phyloP scores from a whole-genome alignment of 768 basidiomycete genomes.

The Serendipita sp. region DNA sequence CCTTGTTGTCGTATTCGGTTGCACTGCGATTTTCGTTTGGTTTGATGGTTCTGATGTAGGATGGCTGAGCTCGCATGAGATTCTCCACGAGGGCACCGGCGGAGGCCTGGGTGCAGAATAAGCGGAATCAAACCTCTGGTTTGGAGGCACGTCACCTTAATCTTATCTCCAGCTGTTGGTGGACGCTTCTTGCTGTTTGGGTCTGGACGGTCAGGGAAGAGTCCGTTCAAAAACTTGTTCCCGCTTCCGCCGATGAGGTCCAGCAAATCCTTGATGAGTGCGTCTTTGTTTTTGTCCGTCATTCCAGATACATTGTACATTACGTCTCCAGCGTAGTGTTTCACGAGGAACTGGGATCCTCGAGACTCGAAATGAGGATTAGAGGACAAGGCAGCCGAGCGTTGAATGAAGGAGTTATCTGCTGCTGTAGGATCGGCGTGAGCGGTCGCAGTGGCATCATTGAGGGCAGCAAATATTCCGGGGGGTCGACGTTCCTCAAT shows the following conservation, averaged over 20 bases:
- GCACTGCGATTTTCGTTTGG: slow-evolving; percentile 92
- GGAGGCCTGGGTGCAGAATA: slow-evolving; percentile 37
- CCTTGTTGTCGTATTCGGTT: slow-evolving; percentile 85
- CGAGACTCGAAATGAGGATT: slow-evolving; percentile 93
- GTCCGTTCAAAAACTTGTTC: slow-evolving; percentile 68
- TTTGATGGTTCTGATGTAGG: slow-evolving; percentile 98
- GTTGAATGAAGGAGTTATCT: slow-evolving; percentile 91
- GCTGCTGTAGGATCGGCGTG: slow-evolving; percentile 94
- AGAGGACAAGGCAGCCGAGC: slow-evolving; percentile 59
- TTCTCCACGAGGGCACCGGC: slow-evolving; percentile 94
- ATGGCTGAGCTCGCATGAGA: slow-evolving; percentile 91
- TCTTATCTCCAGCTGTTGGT: slow-evolving; percentile 93
- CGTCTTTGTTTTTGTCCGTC: slow-evolving; percentile 99
- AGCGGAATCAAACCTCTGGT: not conserved
- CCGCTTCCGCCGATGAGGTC: slow-evolving; percentile 69
- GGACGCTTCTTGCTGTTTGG: slow-evolving; percentile 96
- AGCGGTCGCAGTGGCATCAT: slow-evolving; percentile 97
- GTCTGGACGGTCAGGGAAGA: slow-evolving; percentile 92
- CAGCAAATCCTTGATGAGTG: slow-evolving; percentile 82
- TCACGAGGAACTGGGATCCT: slow-evolving; percentile 84
- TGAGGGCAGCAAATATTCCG: slow-evolving; percentile 92
- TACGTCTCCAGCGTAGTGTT: slow-evolving; percentile 96
- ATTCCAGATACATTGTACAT: slow-evolving; percentile 95
- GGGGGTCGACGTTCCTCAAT: slow-evolving; percentile 95
- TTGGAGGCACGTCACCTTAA: slow-evolving; percentile 42